Evolutionary conservation across 306 rosid genomes (phyloP).

Genomic region (Dalbergia cochinchinensis): DNA sequence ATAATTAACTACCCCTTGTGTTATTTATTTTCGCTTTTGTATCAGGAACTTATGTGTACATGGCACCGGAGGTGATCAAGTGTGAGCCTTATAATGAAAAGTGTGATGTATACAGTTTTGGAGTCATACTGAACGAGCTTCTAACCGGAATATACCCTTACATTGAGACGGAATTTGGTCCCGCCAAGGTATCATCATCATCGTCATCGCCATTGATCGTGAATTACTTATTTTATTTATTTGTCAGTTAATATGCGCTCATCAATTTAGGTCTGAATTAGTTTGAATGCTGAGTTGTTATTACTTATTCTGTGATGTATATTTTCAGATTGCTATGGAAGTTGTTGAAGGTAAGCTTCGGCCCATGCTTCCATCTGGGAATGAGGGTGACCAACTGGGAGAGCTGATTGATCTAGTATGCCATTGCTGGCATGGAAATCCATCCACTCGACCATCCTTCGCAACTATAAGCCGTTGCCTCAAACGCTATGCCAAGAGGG

Average conservation of each 20-base stretch:
- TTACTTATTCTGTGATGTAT: neutral
- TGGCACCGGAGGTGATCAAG: constrained; percentile 76
- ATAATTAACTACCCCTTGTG: neutral
- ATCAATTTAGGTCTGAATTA: neutral
- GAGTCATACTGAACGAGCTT: constrained; percentile 73
- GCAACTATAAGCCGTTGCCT: constrained; percentile 53
- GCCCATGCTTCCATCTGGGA: constrained; percentile 61
- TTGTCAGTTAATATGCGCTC: neutral
- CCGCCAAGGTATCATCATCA: constrained; percentile 63
- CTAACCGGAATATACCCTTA: constrained; percentile 68
- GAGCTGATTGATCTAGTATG: constrained; percentile 59
- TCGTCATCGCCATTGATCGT: neutral
- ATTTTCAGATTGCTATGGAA: constrained; percentile 73
- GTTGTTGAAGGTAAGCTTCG: constrained; percentile 73
- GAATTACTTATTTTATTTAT: neutral
- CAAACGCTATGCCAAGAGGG: constrained; percentile 38
- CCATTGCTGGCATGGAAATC: constrained; percentile 66
- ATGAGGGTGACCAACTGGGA: constrained; percentile 48
- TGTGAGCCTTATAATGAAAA: constrained; percentile 85
- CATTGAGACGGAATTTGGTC: constrained; percentile 66
- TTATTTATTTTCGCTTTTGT: neutral
- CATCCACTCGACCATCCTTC: constrained; percentile 68
- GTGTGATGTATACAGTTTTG: constrained; percentile 78
- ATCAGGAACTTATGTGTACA: constrained; percentile 77
- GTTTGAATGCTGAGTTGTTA: neutral